These are phyloP conservation scores for Aethionema arabicum DNA, from an alignment of 345 rosid genomes.

Conservation along the genomic window DNA sequence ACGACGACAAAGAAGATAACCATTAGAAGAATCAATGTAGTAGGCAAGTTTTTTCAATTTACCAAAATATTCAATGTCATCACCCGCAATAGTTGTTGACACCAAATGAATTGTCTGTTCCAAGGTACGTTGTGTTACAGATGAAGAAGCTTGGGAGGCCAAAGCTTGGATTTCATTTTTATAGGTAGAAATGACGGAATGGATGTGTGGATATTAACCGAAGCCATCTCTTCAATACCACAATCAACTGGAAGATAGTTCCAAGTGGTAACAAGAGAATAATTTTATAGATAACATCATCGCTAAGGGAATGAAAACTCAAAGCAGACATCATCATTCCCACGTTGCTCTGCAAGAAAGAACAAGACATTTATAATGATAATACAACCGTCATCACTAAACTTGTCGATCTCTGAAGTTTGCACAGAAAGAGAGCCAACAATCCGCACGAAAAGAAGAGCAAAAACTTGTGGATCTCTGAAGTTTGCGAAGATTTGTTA, in stretches of 20 bases:
- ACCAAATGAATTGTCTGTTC: constrained; percentile 47
- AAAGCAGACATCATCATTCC: constrained; percentile 27
- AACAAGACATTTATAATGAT: constrained; percentile 30
- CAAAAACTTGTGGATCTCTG: no score
- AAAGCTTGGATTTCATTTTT: constrained; percentile 44
- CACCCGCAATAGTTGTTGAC: constrained; percentile 55
- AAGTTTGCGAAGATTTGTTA: no score
- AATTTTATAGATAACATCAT: constrained; percentile 50
- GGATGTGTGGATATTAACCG: constrained; percentile 44
- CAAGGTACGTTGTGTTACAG: constrained; percentile 52
- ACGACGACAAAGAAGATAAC: no score
- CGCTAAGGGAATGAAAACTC: constrained; percentile 40
- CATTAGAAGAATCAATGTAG: no score
- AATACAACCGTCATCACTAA: no score
- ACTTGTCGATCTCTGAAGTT: no score
- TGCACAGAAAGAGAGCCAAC: no score
- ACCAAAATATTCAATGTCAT: constrained; percentile 51
- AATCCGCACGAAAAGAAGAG: no score
- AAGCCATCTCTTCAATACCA: constrained; percentile 65
- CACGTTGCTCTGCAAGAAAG: not conserved
- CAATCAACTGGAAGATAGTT: constrained; percentile 38
- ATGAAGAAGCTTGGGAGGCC: constrained; percentile 56
- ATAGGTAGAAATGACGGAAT: constrained; percentile 47
- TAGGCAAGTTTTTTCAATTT: no score
- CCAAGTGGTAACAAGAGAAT: constrained; percentile 54